Conservation (phyloP, 768 basidiomycete species). For the Sarcomyxa edulis region DNA sequence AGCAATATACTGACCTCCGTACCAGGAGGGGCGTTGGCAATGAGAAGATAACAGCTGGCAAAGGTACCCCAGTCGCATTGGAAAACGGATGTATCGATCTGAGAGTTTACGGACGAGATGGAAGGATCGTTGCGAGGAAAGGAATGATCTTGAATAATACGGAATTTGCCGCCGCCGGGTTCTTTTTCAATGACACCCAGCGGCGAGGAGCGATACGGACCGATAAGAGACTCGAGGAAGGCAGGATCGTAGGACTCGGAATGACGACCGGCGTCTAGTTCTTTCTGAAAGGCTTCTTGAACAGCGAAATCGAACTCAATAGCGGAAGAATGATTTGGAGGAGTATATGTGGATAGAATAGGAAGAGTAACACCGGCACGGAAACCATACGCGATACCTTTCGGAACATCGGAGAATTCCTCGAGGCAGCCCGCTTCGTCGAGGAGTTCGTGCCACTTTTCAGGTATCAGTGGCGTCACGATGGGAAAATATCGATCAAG, state of each 20-base stretch:
- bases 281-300: conserved; percentile 7
- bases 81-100: background rate
- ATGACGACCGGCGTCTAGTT: conserved; percentile 9
- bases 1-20: too few relatives aligned
- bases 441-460: too few relatives aligned
- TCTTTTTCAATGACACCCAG: conserved; percentile 10
- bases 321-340: conserved; percentile 6
- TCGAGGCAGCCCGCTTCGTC: conserved; percentile 7
- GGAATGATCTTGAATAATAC: conserved; percentile 12
- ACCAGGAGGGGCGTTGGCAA: conserved; percentile 14
- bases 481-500: too few relatives aligned
- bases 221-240: conserved; percentile 8
- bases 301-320: background rate
- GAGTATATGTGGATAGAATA: background rate
- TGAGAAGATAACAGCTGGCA: conserved; percentile 4
- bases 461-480: too few relatives aligned
- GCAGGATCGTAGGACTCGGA: conserved; percentile 10
- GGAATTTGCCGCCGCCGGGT: conserved; percentile 12
- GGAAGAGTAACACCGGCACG: background rate
- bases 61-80: conserved; percentile 1
- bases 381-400: background rate
- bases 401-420: conserved; percentile 6
- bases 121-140: conserved; percentile 6
- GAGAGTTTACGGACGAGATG: conserved; percentile 10
- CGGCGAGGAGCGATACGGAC: conserved; percentile 12